phyloP scores from a whole-genome alignment of 768 basidiomycete species.

The Pilatotrama ljubarskyi region DNA sequence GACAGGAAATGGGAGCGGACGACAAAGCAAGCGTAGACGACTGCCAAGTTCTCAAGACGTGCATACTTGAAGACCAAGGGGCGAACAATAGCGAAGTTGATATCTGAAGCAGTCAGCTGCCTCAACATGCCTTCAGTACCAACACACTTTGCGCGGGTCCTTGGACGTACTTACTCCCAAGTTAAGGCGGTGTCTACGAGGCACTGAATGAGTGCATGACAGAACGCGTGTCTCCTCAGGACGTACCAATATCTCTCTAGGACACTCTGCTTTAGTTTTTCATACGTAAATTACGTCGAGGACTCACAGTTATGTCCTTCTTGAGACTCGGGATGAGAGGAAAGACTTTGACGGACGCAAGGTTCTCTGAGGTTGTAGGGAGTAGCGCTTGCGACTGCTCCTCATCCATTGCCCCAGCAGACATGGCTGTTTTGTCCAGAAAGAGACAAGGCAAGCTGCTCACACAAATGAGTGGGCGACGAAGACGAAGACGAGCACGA shows the following conservation, averaged over 20 bases:
- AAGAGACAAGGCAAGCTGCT: no score
- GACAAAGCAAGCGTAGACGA: constrained; percentile 76
- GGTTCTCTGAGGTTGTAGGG: constrained; percentile 55
- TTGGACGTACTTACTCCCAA: constrained; percentile 78
- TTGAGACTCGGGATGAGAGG: constrained; percentile 77
- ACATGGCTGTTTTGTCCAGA: not conserved
- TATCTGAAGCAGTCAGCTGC: constrained; percentile 81
- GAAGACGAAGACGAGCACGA: not conserved
- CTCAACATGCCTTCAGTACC: constrained; percentile 34
- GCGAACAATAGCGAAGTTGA: constrained; percentile 78
- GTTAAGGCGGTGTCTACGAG: constrained; percentile 64
- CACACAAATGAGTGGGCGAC: not conserved
- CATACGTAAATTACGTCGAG: not conserved
- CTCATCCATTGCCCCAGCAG: constrained; percentile 20
- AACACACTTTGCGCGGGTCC: constrained; percentile 4
- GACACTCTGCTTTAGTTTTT: not conserved
- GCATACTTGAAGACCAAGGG: constrained; percentile 82
- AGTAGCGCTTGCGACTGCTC: constrained; percentile 36
- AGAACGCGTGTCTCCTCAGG: not conserved
- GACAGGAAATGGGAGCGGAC: constrained; percentile 77
- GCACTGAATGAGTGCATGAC: not conserved
- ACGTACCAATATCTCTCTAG: constrained; percentile 32
- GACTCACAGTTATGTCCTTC: constrained; percentile 67
- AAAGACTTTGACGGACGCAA: constrained; percentile 71
- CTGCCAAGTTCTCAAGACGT: constrained; percentile 68